Base-by-base conservation (phyloP, 495 filamentous ascomycete species). In the Annulohypoxylon stygium region DNA sequence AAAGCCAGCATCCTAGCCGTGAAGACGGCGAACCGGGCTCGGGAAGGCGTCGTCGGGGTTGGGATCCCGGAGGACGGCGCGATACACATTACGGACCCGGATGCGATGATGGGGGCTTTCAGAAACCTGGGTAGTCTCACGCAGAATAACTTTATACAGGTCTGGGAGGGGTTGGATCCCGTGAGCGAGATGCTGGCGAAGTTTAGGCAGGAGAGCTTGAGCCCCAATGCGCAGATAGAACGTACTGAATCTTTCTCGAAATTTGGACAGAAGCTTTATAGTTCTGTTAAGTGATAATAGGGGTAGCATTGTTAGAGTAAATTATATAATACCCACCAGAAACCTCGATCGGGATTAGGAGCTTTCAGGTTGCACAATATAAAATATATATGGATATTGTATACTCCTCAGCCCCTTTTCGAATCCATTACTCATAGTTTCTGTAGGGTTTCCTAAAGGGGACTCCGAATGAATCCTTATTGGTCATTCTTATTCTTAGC, bases 111-210 rank as follows among this genome's bases (percentile, higher is more conserved):
- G 54, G 4, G 20, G 1, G 54, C 54, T 1, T 58, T 58, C 7
- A 16, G 30, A 11, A 36, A 16, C 14, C 54, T 58, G 0, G 54
- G 54, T 1, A 20, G 2, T 2, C 11, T 58, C 9, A 58, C 54
- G 10, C 4, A 3, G 12, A 58, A 58, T 16, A 37, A 37, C 5
- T 58, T 58, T 33, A 37, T 58, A 11, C 54, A 25, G 30, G 54
- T 58, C 1, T 58, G 54, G 54, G 54, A 58, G 54, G 25, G 18
- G 1, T 11, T 58, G 14, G 54, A 58, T 11, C 20, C 20, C 4
- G 54, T 58, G 1, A 58, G 54, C 54, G 25, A 58, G 33, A 58
- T 58, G 54, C 25, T 58, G 34, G 54, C 14, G 12, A 26, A 18
- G 26, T 25, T n/a, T 4, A 33, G 25, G 14, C 9, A 14, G 25